Evolutionary conservation across 306 rosid genomes (phyloP).

Genomic region (Acacia acuminata): DNA sequence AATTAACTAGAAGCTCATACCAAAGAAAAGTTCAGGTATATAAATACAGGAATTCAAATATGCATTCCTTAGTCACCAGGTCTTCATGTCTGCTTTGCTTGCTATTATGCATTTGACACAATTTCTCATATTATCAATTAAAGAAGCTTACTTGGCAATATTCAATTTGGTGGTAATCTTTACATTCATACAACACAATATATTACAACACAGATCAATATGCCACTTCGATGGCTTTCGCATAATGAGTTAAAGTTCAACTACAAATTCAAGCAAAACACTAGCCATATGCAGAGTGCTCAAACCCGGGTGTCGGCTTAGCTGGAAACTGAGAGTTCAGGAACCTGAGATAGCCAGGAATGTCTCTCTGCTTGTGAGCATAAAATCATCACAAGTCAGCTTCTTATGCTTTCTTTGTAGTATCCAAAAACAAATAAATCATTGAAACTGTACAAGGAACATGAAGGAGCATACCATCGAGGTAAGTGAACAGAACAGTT

Average conservation of each 20-base stretch:
- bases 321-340: not conserved
- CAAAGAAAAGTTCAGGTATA: not conserved
- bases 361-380: not conserved
- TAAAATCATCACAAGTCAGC: not conserved
- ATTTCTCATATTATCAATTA: not conserved
- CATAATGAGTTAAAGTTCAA: not conserved
- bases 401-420: conserved; percentile 8
- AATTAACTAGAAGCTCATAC: not conserved
- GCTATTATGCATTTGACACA: not conserved
- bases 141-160: not conserved
- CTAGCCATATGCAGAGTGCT: not conserved
- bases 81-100: not conserved
- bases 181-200: not conserved
- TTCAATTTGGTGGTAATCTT: not conserved
- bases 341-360: not conserved
- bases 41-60: not conserved
- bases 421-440: not conserved
- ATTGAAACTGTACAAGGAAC: not conserved
- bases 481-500: conserved; percentile 31
- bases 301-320: not conserved
- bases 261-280: conserved; percentile 2
- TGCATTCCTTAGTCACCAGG: not conserved
- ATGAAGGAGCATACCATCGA: not conserved
- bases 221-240: conserved; percentile 6
- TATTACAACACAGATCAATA: not conserved